phyloP scores from a whole-genome alignment of 2,329 filamentous ascomycete genomes.

The Exutisphaerella laricina region DNA sequence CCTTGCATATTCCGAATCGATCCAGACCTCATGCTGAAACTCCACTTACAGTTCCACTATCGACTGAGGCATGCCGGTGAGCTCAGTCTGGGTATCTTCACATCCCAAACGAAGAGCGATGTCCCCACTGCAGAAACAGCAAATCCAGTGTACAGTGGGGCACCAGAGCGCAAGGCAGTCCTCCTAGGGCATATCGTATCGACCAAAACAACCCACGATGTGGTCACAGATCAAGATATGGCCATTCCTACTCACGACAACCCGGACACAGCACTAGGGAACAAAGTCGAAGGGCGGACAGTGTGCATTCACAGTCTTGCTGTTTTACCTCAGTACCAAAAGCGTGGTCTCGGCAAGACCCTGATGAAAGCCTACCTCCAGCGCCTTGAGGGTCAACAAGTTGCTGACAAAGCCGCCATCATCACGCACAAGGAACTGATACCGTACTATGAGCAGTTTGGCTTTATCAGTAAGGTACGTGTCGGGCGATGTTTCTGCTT shows the following conservation, averaged over 20 bases:
- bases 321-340: conserved; percentile 68
- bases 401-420: conserved; percentile 67
- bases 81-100: conserved; percentile 75
- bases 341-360: conserved; percentile 65
- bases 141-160: conserved; percentile 54
- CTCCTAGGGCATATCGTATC: conserved; percentile 74
- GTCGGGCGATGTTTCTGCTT: neutral
- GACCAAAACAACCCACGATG: conserved; percentile 58
- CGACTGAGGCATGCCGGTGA: conserved; percentile 69
- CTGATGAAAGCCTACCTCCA: conserved; percentile 73
- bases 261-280: conserved; percentile 53
- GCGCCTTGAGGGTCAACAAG: conserved; percentile 63
- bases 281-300: conserved; percentile 67
- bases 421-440: conserved; percentile 71
- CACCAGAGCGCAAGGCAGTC: conserved; percentile 54
- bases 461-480: conserved; percentile 55
- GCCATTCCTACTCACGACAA: conserved; percentile 50
- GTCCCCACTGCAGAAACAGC: conserved; percentile 51
- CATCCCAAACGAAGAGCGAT: conserved; percentile 53
- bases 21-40: conserved; percentile 11
- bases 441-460: conserved; percentile 68
- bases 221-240: conserved; percentile 74
- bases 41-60: conserved; percentile 62
- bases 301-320: conserved; percentile 79
- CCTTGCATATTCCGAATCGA: conserved; percentile 17